These are phyloP conservation scores for Backusella australiensis DNA, from an alignment of 192 early-diverging fungal species.

Conservation along the genomic window DNA sequence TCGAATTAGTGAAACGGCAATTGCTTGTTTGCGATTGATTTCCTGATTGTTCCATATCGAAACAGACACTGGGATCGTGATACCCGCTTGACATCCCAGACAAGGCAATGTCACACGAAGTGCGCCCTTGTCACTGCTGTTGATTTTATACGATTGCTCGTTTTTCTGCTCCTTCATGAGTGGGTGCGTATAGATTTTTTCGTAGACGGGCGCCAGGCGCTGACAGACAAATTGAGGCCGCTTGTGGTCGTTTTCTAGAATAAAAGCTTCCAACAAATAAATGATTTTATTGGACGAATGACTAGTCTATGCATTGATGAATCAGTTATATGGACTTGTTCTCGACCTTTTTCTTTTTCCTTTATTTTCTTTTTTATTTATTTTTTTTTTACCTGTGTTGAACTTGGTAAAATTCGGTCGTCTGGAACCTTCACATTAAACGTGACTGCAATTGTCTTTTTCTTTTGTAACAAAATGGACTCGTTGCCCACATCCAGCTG, in stretches of 20 bases:
- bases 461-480: neutral
- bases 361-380: neutral
- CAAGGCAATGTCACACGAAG: constrained; percentile 1
- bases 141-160: neutral
- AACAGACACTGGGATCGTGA: neutral
- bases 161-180: neutral
- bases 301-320: neutral
- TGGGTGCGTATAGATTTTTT: neutral
- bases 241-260: neutral
- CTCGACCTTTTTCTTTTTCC: neutral
- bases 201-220: neutral
- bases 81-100: neutral
- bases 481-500: neutral
- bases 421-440: constrained; percentile 20
- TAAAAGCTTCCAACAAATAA: constrained; percentile 11
- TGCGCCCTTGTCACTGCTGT: neutral
- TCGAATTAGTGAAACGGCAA: neutral
- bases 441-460: neutral
- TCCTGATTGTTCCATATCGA: neutral
- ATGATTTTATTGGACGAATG: neutral
- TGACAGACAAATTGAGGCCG: neutral
- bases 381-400: constrained; percentile 10
- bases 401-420: constrained; percentile 7
- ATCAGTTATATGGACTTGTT: neutral
- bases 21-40: neutral